Conservation (phyloP, 306 rosid genomes). For the Pachyrhizus erosus region DNA sequence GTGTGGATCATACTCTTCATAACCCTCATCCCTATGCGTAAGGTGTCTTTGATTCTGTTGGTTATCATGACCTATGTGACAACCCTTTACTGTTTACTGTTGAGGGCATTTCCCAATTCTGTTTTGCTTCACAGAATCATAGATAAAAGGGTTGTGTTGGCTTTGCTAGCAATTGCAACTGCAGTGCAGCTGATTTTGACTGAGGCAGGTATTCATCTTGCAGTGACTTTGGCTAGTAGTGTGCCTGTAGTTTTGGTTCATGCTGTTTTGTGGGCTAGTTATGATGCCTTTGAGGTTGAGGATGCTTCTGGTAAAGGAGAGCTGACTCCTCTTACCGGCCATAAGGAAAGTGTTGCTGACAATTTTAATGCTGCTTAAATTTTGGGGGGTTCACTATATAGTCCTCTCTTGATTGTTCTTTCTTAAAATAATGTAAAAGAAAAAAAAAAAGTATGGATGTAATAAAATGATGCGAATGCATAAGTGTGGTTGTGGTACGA, state of each 20-base stretch:
- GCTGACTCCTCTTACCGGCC: constrained; percentile 42
- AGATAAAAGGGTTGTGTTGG: constrained; percentile 52
- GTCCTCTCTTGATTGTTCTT: not conserved
- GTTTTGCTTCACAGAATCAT: constrained; percentile 50
- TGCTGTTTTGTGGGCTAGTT: constrained; percentile 59
- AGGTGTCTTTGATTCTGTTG: constrained; percentile 57
- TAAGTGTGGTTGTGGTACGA: no score
- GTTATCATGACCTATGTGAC: constrained; percentile 61
- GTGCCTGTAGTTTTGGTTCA: constrained; percentile 61
- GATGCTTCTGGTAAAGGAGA: constrained; percentile 47
- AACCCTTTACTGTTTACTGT: constrained; percentile 43
- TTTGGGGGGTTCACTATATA: not conserved
- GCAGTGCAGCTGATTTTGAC: constrained; percentile 57
- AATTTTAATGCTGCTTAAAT: constrained; percentile 41
- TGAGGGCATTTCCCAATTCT: constrained; percentile 56
- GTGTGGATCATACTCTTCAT: constrained; percentile 74
- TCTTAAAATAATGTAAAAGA: no score
- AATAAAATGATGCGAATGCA: no score
- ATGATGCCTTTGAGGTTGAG: constrained; percentile 47
- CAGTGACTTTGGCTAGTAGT: constrained; percentile 50
- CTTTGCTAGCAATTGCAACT: constrained; percentile 54
- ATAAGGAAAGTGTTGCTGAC: not conserved
- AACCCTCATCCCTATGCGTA: constrained; percentile 57
- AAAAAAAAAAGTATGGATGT: no score
- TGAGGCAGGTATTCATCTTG: constrained; percentile 55